Base-by-base conservation (phyloP, 345 rosid species). In the Pistacia integerrima region DNA sequence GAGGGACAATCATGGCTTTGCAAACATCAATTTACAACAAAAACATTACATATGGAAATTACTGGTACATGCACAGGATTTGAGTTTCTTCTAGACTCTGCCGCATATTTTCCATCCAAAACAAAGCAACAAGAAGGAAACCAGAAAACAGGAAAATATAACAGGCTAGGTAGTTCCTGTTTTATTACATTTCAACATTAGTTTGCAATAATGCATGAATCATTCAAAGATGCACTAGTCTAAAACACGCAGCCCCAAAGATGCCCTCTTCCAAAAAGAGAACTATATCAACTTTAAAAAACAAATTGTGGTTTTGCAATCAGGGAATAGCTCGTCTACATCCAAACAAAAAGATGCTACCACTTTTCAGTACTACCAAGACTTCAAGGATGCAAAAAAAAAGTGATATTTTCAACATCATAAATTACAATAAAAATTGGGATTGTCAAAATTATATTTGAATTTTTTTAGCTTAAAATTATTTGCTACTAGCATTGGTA, bases 1-100 rank as follows among this genome's bases (percentile, higher is more conserved):
- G 41, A 75, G 44, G 52, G 16, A 59, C 25, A 35, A 52, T 35
- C 63, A 48, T 22, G 65, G 18, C 54, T 67, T 66, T 22, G 41
- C 41, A 46, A 16, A 25, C 1, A 36, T 8, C 66, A 48, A 8
- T 48, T 30, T 28, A 28, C 14, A 33, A 2, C 63, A 56, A 5
- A 48, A 56, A 28, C 51, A 68, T 35, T 41, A 49, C 62, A 81
- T 35, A 62, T 11, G 9, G 58, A 51, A 65, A 48, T 64, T 61
- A n/a, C 7, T 12, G 11, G 54, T 8, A n/a, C n/a, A 13, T 48
- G 30, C n/a, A 67, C 62, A 58, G 12, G 62, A 25, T 58, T n/a
- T 3, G 28, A 25, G 30, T 22, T 58, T 18, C 25, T 9, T 8
- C 25, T 58, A 18, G 62, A n/a, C 20, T 58, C 30, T n/a, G 4